phyloP scores from a whole-genome alignment of 2,329 filamentous ascomycete genomes.

The Huntiella savannae region DNA sequence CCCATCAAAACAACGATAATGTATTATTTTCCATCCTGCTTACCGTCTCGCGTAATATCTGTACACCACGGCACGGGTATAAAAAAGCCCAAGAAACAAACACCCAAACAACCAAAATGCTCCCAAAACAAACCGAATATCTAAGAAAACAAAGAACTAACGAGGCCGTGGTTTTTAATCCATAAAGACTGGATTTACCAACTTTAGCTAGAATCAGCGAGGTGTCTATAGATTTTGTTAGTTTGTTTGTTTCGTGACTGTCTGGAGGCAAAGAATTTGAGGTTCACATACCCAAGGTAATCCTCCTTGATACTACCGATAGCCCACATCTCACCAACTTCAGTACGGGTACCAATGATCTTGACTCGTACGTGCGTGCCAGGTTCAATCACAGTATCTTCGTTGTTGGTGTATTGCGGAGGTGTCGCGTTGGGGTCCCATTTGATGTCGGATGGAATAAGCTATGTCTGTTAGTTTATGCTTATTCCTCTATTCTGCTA shows the following conservation, averaged over 20 bases:
- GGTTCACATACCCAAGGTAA: constrained; percentile 38
- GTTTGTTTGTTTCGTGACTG: neutral
- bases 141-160: no score
- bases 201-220: constrained; percentile 8
- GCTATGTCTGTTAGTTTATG: constrained; percentile 27
- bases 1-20: no score
- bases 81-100: no score
- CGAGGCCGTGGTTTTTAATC: neutral
- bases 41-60: no score
- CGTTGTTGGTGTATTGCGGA: constrained; percentile 91
- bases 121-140: no score
- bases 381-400: constrained; percentile 82
- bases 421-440: constrained; percentile 92
- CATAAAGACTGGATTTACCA: neutral
- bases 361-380: constrained; percentile 87
- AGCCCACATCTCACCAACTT: constrained; percentile 88
- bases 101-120: no score
- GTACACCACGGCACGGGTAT: no score
- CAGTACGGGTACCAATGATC: constrained; percentile 80
- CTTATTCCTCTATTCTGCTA: no score
- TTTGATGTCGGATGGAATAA: constrained; percentile 81
- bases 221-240: constrained; percentile 1
- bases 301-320: constrained; percentile 93
- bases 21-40: no score
- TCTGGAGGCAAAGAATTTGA: neutral